Evolutionary conservation across 2,329 filamentous ascomycete genomes (phyloP).

Genomic region (Nigrograna mackinnonii): DNA sequence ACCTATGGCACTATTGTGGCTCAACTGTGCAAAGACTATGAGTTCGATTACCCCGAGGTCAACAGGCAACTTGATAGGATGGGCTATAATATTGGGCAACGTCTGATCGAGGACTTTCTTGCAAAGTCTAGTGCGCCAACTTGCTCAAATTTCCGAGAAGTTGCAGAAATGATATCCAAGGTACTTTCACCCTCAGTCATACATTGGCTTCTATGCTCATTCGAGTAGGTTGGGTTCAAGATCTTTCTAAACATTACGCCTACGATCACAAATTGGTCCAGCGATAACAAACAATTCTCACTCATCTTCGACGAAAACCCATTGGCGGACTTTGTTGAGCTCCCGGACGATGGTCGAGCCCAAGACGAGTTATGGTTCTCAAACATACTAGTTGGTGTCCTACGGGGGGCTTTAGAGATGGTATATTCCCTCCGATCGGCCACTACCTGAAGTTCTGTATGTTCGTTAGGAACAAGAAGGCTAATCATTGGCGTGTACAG

Average conservation of each 20-base stretch:
- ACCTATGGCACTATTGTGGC: constrained; percentile 98
- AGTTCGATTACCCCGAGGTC: constrained; percentile 90
- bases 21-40: constrained; percentile 95
- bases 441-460: constrained; percentile 2
- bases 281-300: constrained; percentile 94
- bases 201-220: too few species aligned
- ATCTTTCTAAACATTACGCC: constrained; percentile 98
- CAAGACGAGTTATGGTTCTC: constrained; percentile 99
- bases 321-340: constrained; percentile 93
- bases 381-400: constrained; percentile 92
- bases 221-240: constrained; percentile 88
- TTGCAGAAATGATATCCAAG: constrained; percentile 94
- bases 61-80: constrained; percentile 99
- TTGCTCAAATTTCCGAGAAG: constrained; percentile 92
- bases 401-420: constrained; percentile 94
- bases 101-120: constrained; percentile 95
- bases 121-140: constrained; percentile 90
- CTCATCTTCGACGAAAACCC: constrained; percentile 97
- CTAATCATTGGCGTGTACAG: constrained; percentile 40
- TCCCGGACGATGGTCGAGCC: constrained; percentile 91
- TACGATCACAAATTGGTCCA: constrained; percentile 92
- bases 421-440: constrained; percentile 51
- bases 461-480: neutral
- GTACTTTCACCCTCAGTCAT: too few species aligned
- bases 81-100: constrained; percentile 97